Evolutionary conservation across 2,329 filamentous ascomycete genomes (phyloP).

Genomic region (Bipolaris victoriae): DNA sequence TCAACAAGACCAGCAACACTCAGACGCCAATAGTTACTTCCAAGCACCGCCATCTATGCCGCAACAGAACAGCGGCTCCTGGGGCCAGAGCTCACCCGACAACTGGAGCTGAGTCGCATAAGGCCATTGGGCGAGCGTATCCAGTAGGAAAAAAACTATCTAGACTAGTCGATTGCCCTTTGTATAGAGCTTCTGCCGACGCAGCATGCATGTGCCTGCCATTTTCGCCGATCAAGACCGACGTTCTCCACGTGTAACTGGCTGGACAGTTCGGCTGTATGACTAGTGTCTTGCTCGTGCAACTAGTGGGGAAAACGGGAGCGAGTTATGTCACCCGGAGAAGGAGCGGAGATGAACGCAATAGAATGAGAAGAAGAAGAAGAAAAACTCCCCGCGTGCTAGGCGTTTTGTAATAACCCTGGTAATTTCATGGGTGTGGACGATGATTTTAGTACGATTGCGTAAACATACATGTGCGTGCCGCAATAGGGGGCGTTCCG

Average conservation of each 20-base stretch:
- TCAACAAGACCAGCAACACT: constrained; percentile 1
- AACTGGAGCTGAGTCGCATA: constrained; percentile 11
- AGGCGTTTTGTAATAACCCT: neutral
- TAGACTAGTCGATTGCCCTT: neutral
- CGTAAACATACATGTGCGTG: too few species aligned
- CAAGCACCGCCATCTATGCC: constrained; percentile 3
- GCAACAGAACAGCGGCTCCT: constrained; percentile 5
- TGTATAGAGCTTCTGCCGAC: neutral
- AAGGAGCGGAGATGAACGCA: neutral
- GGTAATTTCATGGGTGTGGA: too few species aligned
- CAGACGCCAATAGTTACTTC: constrained; percentile 10
- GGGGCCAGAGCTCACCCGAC: neutral
- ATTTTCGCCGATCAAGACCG: constrained; percentile 2
- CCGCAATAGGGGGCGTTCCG: too few species aligned
- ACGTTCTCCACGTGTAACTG: neutral
- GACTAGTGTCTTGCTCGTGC: neutral
- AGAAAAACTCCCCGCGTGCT: neutral
- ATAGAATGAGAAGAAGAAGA: neutral
- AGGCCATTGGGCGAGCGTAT: neutral
- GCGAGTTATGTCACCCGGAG: neutral
- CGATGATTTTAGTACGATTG: too few species aligned
- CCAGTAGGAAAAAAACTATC: neutral
- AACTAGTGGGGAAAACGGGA: neutral
- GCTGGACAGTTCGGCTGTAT: neutral
- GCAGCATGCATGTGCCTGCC: neutral